Evolutionary conservation across 1,284 basidiomycete species (phyloP), one percentile per base, ranked within the genome.

Genomic region (Puccinia hordei): DNA sequence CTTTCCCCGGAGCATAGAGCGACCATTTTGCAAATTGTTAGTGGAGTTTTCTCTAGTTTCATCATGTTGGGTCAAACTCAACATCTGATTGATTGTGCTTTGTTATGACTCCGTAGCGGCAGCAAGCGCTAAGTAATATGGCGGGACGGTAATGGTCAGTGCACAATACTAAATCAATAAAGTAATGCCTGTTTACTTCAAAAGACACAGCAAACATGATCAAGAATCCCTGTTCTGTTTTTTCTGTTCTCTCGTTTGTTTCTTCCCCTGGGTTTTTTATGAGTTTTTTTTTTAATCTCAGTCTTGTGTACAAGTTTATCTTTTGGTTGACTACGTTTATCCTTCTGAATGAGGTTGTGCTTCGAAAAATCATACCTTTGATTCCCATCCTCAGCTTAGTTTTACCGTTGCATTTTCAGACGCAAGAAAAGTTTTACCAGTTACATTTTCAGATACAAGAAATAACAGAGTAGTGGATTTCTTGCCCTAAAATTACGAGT

Each of bases 1-100:
- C 87, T 98, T 66, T 93, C 94, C 30, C 91, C 92, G 0, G 88
- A 89, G 2, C 95, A 98, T 83, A 89, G 92, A 66, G 90, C 90
- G 0, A 92, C 93, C n/a, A 93, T 98, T 65, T 89, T 93, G 86
- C 90, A 92, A 83, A 86, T 97, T 24, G 76, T 78, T 5, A 71
- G 76, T 69, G 24, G 22, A 63, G 27, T 33, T 46, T 65, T 41
- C n/a, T 76, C 41, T 6, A 12, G 13, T 51, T 41, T 30, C 33
- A 15, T 12, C 27, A 33, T 41, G 10, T 15, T 55, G 8, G n/a
- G 0, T 15, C 15, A 2, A 41, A 35, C n/a, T 9, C 8, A 6
- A 17, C 17, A 49, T 5, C 38, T 27, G n/a, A 71, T 27, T 44
- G 9, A n/a, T 65, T 19, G 49, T 15, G 15, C 35, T 72, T 19